phyloP scores from a whole-genome alignment of 1,139 yeast genomes.

The Pichia inconspicua region DNA sequence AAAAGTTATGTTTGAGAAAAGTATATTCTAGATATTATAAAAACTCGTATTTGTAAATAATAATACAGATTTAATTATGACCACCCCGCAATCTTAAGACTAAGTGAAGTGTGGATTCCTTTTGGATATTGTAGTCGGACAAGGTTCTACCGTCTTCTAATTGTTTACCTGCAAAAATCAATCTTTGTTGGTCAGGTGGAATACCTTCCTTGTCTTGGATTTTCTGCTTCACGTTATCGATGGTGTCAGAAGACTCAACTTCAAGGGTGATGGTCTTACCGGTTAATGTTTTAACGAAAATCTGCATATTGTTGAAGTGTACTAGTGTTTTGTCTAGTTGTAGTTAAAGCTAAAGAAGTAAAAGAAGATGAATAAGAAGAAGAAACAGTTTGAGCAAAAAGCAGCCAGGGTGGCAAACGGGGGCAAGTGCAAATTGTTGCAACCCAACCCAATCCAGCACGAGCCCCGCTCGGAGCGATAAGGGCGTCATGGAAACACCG shows the following conservation, averaged over 20 bases:
- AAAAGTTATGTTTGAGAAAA: background rate
- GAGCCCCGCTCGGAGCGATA: too few species aligned
- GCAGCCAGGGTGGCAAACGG: too few species aligned
- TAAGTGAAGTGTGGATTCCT: constrained; percentile 97
- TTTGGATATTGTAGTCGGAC: constrained; percentile 99
- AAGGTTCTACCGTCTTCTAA: constrained; percentile 98
- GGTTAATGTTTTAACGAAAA: constrained; percentile 97
- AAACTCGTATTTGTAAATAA: background rate
- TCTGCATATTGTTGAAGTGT: constrained; percentile 95
- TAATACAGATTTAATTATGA: constrained; percentile 47
- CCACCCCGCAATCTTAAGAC: constrained; percentile 99
- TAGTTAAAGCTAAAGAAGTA: too few species aligned
- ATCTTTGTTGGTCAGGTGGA: constrained; percentile 99
- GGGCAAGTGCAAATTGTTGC: too few species aligned
- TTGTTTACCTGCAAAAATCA: constrained; percentile 99
- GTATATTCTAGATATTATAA: background rate
- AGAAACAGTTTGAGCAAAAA: too few species aligned
- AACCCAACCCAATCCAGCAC: too few species aligned
- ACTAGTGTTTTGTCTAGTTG: too few species aligned
- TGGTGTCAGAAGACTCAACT: constrained; percentile 98
- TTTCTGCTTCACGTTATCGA: constrained; percentile 98
- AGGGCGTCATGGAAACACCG: too few species aligned
- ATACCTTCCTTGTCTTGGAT: constrained; percentile 99
- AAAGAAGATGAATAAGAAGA: too few species aligned
- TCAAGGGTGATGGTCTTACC: constrained; percentile 99